phyloP scores from a whole-genome alignment of 371 early-diverging fungal species.

The Parasitella parasitica region DNA sequence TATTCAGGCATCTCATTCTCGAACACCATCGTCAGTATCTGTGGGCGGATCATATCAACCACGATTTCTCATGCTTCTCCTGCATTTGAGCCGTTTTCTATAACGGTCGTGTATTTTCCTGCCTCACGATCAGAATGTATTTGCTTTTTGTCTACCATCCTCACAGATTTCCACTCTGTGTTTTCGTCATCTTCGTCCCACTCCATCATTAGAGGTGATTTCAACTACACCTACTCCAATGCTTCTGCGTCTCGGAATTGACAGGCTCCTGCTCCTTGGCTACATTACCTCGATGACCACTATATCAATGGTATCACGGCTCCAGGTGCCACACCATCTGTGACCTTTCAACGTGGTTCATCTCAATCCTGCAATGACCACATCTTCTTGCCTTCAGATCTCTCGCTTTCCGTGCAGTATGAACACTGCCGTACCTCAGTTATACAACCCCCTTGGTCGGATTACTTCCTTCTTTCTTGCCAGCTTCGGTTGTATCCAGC shows the following conservation, averaged over 20 bases:
- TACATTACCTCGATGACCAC: not conserved
- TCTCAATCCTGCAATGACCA: slow-evolving; percentile 10
- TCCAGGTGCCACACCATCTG: not conserved
- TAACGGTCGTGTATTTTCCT: slow-evolving; percentile 1
- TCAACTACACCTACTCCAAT: slow-evolving; percentile 5
- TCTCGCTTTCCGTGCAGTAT: not conserved
- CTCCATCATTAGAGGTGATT: slow-evolving; percentile 3
- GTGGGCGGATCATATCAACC: not conserved
- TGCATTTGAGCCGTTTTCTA: slow-evolving; percentile 1
- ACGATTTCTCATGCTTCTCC: slow-evolving; percentile 9
- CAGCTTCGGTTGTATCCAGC: not conserved
- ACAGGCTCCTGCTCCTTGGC: not conserved
- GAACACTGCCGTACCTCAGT: not conserved
- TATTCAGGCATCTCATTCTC: not conserved
- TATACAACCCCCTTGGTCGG: slow-evolving; percentile 8
- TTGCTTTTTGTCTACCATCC: not conserved
- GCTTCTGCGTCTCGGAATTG: not conserved
- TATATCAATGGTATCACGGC: not conserved
- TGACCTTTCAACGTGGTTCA: slow-evolving; percentile 1
- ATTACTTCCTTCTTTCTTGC: not conserved
- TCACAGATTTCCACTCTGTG: not conserved
- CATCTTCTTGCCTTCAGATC: not conserved
- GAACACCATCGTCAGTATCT: not conserved
- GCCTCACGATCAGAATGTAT: not conserved
- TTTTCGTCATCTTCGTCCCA: not conserved